Evolutionary conservation across 2,329 filamentous ascomycete genomes (phyloP).

Genomic region (Fusarium begoniae): DNA sequence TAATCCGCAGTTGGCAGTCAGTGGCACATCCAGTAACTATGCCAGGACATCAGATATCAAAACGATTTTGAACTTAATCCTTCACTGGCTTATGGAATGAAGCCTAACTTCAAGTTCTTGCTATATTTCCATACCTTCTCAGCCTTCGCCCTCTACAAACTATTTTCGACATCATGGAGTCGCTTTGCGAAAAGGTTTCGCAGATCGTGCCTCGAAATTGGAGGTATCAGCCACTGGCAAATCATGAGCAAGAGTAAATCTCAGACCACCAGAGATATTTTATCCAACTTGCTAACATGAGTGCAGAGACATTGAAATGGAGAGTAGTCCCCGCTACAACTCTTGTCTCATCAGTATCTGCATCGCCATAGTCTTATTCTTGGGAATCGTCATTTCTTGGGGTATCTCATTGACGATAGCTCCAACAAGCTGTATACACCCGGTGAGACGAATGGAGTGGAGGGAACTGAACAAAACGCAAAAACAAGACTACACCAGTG

Average conservation of each 20-base stretch:
- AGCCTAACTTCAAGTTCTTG: too few species aligned
- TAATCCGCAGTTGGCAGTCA: background rate
- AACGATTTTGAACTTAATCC: background rate
- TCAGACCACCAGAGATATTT: too few species aligned
- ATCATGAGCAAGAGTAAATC: background rate
- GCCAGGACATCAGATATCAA: background rate
- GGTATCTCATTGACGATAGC: background rate
- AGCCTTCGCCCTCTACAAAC: too few species aligned
- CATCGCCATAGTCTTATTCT: background rate
- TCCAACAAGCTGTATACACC: background rate
- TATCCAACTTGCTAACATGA: background rate
- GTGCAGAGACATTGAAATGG: background rate
- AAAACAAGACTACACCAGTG: background rate
- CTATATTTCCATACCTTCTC: too few species aligned
- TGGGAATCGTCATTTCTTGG: background rate
- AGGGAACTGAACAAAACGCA: background rate
- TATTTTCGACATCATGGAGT: background rate
- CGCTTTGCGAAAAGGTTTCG: background rate
- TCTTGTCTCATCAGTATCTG: background rate
- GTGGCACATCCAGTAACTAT: too few species aligned
- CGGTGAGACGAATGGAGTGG: background rate
- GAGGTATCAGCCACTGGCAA: background rate
- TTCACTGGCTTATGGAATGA: too few species aligned
- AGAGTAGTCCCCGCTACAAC: rapidly evolving
- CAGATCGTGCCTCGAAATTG: background rate